Evolutionary conservation across 2,329 filamentous ascomycete genomes (phyloP), one percentile per base, ranked within the genome.

Genomic region (Hypomyces rosellus): DNA sequence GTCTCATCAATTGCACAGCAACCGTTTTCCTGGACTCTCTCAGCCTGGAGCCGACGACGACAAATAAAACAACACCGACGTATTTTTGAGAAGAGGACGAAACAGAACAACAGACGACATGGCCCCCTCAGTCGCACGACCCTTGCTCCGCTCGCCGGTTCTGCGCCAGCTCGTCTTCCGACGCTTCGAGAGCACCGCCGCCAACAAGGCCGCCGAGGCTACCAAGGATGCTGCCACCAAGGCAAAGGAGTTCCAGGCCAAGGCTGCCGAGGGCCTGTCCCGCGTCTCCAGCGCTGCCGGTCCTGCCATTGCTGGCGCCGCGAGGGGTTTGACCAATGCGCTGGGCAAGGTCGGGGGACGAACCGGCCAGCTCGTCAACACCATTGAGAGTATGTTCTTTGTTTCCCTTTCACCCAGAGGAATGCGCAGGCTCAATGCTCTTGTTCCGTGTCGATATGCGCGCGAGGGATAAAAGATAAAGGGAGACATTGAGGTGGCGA

Each of bases 221-320:
- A 67, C 68, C 45, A 64, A 65, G 62, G 63, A 69, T 16, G 58
- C 67, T 38, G 66, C 71, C 49, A 56, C 58, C 51, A 74, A 73
- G 64, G 69, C 70, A 56, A 66, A 72, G 57, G 70, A 78, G 55
- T 70, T 72, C 61, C 63, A 73, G 45, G 64, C 76, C 62, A 89
- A 89, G 78, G 90, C 89, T 52, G 80, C 84, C 58, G 79, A 95
- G 73, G 89, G 90, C 57, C 81, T 96, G 49, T 89, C 87, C 62
- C 84, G 84, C 66, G 91, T 93, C 63, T 78, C 85, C 57, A 84
- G 86, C 62, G 84, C 88, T 48, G 91, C 90, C 61, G 88, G 88
- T 51, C 85, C 88, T 54, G 88, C 84, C 54, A 76, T 95, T 62
- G 78, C 80, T 61, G 84, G 81, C 66, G 88, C 86, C 61, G 87